Conservation (phyloP, 1,139 yeast genomes). For the Magnusiomyces starmeri region DNA sequence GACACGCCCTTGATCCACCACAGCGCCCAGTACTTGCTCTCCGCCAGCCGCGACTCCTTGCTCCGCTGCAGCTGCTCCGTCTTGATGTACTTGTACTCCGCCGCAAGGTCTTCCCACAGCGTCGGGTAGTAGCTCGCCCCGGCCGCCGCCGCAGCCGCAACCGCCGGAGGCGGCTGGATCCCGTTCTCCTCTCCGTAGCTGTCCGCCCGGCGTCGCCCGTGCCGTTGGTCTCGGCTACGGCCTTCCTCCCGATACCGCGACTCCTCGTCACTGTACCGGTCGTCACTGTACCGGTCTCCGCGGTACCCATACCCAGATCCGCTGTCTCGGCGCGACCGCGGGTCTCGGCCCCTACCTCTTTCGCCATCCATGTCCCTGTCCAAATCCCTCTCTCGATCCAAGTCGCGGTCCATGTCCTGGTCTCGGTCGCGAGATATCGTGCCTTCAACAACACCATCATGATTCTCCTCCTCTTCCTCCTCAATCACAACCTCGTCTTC, state of each 20-base stretch:
- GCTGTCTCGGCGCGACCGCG: background rate
- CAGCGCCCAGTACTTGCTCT: slow-evolving; percentile 13
- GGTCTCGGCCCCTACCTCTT: background rate
- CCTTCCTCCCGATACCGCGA: background rate
- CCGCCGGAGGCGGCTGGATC: too few relatives aligned
- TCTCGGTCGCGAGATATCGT: background rate
- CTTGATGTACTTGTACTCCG: background rate
- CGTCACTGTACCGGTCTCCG: slow-evolving; percentile 1
- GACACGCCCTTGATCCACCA: slow-evolving; percentile 16
- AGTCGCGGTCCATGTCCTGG: background rate
- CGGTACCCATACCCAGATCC: background rate
- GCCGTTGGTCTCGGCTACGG: too few relatives aligned
- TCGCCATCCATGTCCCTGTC: too few relatives aligned
- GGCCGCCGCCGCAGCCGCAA: background rate
- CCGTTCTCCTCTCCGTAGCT: too few relatives aligned
- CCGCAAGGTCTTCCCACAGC: background rate
- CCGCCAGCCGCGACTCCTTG: background rate
- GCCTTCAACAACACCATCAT: slow-evolving; percentile 8
- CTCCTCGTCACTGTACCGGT: background rate
- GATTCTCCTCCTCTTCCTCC: slow-evolving; percentile 8
- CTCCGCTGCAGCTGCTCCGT: background rate
- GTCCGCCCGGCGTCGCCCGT: background rate
- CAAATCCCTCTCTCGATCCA: too few relatives aligned
- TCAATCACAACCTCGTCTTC: slow-evolving; percentile 15
- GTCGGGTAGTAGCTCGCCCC: background rate